These are phyloP conservation scores for Aspergillus nanangensis DNA, from an alignment of 495 filamentous ascomycete species.

Conservation along the genomic window DNA sequence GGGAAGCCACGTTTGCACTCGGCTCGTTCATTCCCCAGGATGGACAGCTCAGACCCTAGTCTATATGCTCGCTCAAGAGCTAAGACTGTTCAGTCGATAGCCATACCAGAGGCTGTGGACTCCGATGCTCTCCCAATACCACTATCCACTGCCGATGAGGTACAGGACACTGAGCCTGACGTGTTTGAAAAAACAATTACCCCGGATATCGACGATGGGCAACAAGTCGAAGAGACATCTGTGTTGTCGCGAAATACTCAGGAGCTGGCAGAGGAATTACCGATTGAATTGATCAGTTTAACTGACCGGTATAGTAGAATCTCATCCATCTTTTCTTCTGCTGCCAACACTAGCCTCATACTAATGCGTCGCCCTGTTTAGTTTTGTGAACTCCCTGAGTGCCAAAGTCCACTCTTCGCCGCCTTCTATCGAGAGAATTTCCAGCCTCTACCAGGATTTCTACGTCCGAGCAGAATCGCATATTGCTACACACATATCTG, in stretches of 20 bases:
- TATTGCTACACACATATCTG: constrained; percentile 83
- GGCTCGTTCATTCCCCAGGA: constrained; percentile 52
- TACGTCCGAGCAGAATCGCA: constrained; percentile 78
- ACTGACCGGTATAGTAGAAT: constrained; percentile 67
- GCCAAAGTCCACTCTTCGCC: constrained; percentile 84
- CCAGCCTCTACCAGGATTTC: constrained; percentile 90
- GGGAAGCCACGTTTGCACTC: constrained; percentile 30
- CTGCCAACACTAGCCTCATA: not conserved
- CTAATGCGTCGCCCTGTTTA: too few species aligned
- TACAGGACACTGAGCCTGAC: constrained; percentile 34
- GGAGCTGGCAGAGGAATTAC: constrained; percentile 76
- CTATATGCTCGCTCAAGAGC: constrained; percentile 50
- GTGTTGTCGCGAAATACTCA: constrained; percentile 45
- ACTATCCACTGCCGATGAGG: constrained; percentile 22
- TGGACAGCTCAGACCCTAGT: constrained; percentile 40
- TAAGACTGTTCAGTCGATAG: constrained; percentile 56
- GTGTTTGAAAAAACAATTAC: constrained; percentile 43
- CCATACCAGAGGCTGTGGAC: constrained; percentile 37
- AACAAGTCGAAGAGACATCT: constrained; percentile 37
- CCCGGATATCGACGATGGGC: constrained; percentile 51
- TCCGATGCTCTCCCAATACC: constrained; percentile 22
- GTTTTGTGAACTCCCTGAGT: constrained; percentile 87
- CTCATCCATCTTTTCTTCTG: not conserved
- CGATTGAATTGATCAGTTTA: constrained; percentile 85
- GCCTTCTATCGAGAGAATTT: constrained; percentile 76